Conservation (phyloP, 2,329 filamentous ascomycete genomes). For the Pseudogymnoascus sp. region DNA sequence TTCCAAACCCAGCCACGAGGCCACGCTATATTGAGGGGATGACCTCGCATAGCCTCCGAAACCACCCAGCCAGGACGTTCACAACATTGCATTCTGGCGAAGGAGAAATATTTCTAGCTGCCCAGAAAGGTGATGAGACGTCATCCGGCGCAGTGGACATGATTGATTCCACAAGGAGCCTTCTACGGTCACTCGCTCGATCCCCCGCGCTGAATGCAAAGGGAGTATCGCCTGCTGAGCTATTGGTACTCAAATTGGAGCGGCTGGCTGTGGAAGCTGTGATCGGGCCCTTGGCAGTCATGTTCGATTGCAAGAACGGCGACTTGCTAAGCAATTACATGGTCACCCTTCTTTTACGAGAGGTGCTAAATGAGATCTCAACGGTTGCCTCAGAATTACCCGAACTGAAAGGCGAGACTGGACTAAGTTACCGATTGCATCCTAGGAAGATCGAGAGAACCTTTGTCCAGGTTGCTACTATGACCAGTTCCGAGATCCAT, state of each 20-base stretch:
- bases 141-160: not conserved
- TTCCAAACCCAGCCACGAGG: conserved; percentile 55
- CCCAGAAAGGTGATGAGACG: conserved; percentile 9
- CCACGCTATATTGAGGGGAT: conserved; percentile 62
- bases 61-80: conserved; percentile 35
- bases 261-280: conserved; percentile 69
- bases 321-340: conserved; percentile 61
- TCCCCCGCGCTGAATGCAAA: conserved; percentile 56
- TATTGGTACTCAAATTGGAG: conserved; percentile 70
- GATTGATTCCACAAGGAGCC: conserved; percentile 41
- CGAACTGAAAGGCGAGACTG: conserved; percentile 56
- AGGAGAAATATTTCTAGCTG: conserved; percentile 33
- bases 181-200: conserved; percentile 58
- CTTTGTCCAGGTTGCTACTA: conserved; percentile 46
- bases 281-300: conserved; percentile 73
- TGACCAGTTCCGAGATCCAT: conserved; percentile 47
- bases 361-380: conserved; percentile 68
- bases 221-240: conserved; percentile 50
- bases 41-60: conserved; percentile 33
- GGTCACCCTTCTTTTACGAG: conserved; percentile 59
- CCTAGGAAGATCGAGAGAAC: conserved; percentile 55
- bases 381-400: conserved; percentile 67
- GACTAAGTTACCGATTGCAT: conserved; percentile 50
- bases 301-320: conserved; percentile 71
- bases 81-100: conserved; percentile 34